A percentile compares a stretch with the other conserved stretches of the same genome.
Evolutionary conservation across 164 flowering plant genomes (phyloP).

Genomic region (Liquidambar formosana): DNA sequence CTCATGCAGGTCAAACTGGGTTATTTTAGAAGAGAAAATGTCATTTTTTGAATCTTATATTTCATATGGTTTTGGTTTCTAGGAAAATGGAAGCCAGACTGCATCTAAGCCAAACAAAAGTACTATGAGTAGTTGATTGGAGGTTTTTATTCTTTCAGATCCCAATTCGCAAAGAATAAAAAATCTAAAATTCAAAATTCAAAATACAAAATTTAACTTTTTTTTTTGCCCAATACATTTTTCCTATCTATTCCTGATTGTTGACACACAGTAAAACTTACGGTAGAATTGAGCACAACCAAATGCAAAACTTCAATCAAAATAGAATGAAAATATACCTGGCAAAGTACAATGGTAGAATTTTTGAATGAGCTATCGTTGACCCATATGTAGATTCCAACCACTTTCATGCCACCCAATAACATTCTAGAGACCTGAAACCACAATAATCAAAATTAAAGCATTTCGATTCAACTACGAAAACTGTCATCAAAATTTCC

Average conservation of each 20-base stretch:
- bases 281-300: too few species aligned
- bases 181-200: background rate
- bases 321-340: slow-evolving; percentile 40
- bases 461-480: too few species aligned
- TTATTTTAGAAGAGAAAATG: background rate
- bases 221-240: background rate
- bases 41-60: background rate
- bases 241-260: too few species aligned
- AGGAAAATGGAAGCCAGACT: background rate
- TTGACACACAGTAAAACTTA: too few species aligned
- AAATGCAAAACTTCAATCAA: too few species aligned
- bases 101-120: background rate
- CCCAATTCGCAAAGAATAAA: background rate
- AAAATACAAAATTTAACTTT: background rate
- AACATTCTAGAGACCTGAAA: slow-evolving; percentile 85
- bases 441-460: background rate
- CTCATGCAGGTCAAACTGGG: background rate
- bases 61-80: background rate
- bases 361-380: slow-evolving; percentile 62
- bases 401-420: slow-evolving; percentile 75
- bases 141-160: background rate
- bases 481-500: too few species aligned
- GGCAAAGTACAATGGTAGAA: slow-evolving; percentile 63
- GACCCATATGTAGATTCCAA: slow-evolving; percentile 82
- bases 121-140: background rate